Conservation (phyloP, 2,329 filamentous ascomycete species). For the Phyllosticta citriasiana region DNA sequence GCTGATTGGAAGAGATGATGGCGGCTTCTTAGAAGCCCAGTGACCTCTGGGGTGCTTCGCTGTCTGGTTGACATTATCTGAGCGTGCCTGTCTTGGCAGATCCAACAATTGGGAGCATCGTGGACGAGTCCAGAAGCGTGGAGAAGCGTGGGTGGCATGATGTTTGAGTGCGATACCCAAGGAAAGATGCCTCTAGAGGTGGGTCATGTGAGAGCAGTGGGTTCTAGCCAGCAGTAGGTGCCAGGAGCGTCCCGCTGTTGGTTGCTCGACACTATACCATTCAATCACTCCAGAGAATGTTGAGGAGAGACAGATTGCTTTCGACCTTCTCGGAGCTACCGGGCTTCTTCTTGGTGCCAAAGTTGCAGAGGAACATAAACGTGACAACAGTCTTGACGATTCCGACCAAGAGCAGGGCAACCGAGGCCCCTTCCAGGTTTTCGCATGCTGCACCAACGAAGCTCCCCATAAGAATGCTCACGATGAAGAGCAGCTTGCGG, state of each 20-base stretch:
- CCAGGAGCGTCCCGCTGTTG: neutral
- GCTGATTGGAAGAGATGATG: neutral
- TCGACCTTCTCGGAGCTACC: slow-evolving; percentile 2
- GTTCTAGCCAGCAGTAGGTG: neutral
- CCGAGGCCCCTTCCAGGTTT: slow-evolving; percentile 12
- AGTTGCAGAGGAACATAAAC: slow-evolving; percentile 16
- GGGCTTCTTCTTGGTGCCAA: slow-evolving; percentile 15
- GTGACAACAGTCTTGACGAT: slow-evolving; percentile 15
- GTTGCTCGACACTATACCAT: no score
- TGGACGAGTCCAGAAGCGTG: neutral
- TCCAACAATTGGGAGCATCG: neutral
- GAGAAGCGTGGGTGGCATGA: neutral
- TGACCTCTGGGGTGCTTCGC: neutral
- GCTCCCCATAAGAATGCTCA: slow-evolving; percentile 15
- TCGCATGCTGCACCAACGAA: slow-evolving; percentile 17
- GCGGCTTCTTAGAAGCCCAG: neutral
- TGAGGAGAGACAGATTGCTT: slow-evolving; percentile 1
- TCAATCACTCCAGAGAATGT: slow-evolving; percentile 9
- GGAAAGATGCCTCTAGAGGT: neutral
- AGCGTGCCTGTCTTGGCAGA: neutral
- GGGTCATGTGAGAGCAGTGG: neutral
- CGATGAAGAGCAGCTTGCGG: slow-evolving; percentile 16
- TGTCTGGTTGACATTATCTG: neutral
- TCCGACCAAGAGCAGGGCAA: slow-evolving; percentile 15
- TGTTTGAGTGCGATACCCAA: neutral